Percentiles rank a stretch among this genome's conserved stretches.
These are phyloP conservation scores for Viola pubescens DNA, from an alignment of 441 rosid genomes.

Conservation along the genomic window DNA sequence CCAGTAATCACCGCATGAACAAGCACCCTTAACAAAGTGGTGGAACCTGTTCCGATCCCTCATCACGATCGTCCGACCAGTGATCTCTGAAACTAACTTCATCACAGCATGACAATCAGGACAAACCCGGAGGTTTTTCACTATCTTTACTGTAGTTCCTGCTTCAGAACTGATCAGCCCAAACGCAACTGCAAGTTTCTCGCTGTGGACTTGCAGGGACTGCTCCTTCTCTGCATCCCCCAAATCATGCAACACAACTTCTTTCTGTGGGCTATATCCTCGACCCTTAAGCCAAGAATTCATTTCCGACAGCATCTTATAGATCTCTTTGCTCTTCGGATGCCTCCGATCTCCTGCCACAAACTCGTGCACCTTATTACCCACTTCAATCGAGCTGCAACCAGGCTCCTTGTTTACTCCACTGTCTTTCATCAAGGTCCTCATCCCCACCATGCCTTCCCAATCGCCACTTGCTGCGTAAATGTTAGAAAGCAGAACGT, in stretches of 20 bases:
- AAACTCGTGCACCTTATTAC: slow-evolving; percentile 46
- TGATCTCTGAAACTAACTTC: slow-evolving; percentile 48
- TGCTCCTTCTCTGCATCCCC: slow-evolving; percentile 38
- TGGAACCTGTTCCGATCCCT: slow-evolving; percentile 66
- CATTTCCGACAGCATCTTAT: slow-evolving; percentile 45
- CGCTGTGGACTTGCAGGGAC: slow-evolving; percentile 57
- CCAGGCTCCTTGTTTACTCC: slow-evolving; percentile 53
- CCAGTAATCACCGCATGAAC: slow-evolving; percentile 74
- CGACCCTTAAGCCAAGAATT: slow-evolving; percentile 28
- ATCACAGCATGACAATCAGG: slow-evolving; percentile 48
- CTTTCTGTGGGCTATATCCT: slow-evolving; percentile 43
- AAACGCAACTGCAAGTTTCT: slow-evolving; percentile 55
- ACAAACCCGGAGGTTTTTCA: slow-evolving; percentile 62
- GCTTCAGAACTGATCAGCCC: slow-evolving; percentile 55
- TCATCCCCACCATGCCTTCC: slow-evolving; percentile 46
- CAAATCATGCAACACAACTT: slow-evolving; percentile 41
- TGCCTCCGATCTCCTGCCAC: slow-evolving; percentile 52
- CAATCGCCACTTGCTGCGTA: slow-evolving; percentile 47
- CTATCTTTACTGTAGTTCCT: slow-evolving; percentile 39
- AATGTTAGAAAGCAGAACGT: slow-evolving; percentile 47
- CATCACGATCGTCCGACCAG: slow-evolving; percentile 50
- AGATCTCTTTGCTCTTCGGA: slow-evolving; percentile 43
- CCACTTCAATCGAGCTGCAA: slow-evolving; percentile 50
- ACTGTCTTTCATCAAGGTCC: slow-evolving; percentile 50
- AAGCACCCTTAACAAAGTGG: slow-evolving; percentile 52